phyloP scores from a whole-genome alignment of 2,329 filamentous ascomycete genomes.

The Zymoseptoria pseudotritici region DNA sequence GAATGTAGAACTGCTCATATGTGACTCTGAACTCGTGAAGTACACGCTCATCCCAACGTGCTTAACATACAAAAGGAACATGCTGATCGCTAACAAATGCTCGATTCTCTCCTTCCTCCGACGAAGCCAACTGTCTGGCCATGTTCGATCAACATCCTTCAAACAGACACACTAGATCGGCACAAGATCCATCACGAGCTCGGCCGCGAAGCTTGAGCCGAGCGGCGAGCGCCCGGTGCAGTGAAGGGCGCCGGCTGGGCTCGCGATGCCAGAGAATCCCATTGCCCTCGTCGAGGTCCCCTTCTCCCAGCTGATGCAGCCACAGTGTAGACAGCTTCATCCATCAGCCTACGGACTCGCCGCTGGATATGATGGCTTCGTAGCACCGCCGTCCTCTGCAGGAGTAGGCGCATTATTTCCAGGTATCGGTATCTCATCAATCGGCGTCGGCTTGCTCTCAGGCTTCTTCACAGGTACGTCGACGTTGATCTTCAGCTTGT shows the following conservation, averaged over 20 bases:
- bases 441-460: slow-evolving; percentile 25
- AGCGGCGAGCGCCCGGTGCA: neutral
- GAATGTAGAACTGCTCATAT: neutral
- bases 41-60: neutral
- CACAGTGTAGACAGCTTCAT: neutral
- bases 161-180: neutral
- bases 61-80: neutral
- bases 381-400: neutral
- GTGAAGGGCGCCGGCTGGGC: neutral
- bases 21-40: neutral
- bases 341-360: neutral
- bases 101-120: neutral
- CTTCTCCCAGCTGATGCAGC: neutral
- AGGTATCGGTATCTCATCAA: neutral
- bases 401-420: neutral
- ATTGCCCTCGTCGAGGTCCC: neutral
- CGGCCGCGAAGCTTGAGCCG: neutral
- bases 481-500: slow-evolving; percentile 54
- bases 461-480: slow-evolving; percentile 62
- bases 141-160: neutral
- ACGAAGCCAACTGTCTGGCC: neutral
- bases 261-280: neutral
- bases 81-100: neutral
- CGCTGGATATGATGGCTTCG: neutral
- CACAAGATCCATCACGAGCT: neutral